Evolutionary conservation across 129 eudicot genomes (phyloP), one percentile per base, ranked within the genome.

Genomic region (Flaveria ramosissima): DNA sequence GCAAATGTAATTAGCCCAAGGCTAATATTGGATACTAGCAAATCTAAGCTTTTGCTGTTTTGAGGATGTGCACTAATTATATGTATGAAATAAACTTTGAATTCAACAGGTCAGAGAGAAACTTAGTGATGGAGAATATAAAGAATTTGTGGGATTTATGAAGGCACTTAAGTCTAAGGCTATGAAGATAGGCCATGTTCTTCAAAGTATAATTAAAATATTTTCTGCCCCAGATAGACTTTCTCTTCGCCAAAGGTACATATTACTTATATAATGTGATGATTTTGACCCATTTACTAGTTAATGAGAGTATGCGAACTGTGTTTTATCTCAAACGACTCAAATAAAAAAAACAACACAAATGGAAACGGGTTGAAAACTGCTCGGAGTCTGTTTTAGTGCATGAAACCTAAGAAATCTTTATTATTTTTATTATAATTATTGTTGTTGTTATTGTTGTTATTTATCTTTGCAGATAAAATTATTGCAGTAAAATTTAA

Each of bases 161-260:
- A 87, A 86, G 84, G 96, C 92, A 50, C 89, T 91, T 9, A 94
- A 89, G 82, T 85, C 93, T 59, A 89, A 88, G 75, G 89, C 92
- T 41, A 88, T 87, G 97, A 91, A 87, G 79, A 86, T 86, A 65
- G 77, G 90, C 57, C 81, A 76, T 70, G 92, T 80, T 78, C 81
- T 94, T 65, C 92, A 87, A 73, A 86, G 90, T 36, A 86, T 94
- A 42, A 84, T 85, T 14, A 83, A 77, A 72, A 73, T 94, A 77
- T 91, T 94, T 76, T 89, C 93, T 73, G 73, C 82, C 70, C 97
- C 92, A 27, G 97, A 86, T 77, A 91, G 99, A 78, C 85, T 84
- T 52, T 84, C 85, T 63, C 98, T 94, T 81, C 97, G 88, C 55
- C 91, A 84, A 76, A 88, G 99, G 99, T 94, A 89, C 57, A 0